Evolutionary conservation across 2,329 filamentous ascomycete species (phyloP).

Genomic region (Aspergillus luchuensis): DNA sequence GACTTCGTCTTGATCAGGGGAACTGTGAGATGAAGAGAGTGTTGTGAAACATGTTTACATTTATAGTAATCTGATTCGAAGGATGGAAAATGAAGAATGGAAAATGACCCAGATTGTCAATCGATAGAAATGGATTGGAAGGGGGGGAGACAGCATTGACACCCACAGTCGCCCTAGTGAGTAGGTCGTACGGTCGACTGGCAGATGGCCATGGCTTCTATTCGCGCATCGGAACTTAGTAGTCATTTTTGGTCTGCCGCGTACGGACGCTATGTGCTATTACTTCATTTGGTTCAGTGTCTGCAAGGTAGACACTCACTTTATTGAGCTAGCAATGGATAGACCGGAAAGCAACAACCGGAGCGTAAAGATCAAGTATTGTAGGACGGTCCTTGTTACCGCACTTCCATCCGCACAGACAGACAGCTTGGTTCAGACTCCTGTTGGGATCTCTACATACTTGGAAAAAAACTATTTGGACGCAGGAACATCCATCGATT

Average conservation of each 20-base stretch:
- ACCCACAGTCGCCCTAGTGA: neutral
- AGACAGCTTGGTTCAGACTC: too few relatives aligned
- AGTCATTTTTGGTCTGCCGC: neutral
- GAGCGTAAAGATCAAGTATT: neutral
- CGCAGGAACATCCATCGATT: too few relatives aligned
- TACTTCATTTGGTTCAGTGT: neutral
- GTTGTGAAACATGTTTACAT: neutral
- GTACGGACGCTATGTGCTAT: neutral
- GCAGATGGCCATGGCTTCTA: neutral
- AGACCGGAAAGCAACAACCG: neutral
- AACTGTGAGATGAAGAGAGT: neutral
- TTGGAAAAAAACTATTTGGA: too few relatives aligned
- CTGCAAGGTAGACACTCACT: neutral
- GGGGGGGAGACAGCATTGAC: neutral
- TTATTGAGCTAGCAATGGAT: constrained; percentile 1
- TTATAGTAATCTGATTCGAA: too few relatives aligned
- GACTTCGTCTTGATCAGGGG: neutral
- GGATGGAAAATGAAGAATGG: too few relatives aligned
- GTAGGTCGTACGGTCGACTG: neutral
- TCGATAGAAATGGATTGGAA: neutral
- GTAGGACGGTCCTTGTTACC: neutral
- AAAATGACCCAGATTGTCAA: neutral
- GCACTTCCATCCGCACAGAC: too few relatives aligned
- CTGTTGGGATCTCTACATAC: too few relatives aligned
- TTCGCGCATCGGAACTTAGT: neutral